phyloP scores from a whole-genome alignment of 2,329 filamentous ascomycete genomes.

The Magnaporthiopsis rhizophila region DNA sequence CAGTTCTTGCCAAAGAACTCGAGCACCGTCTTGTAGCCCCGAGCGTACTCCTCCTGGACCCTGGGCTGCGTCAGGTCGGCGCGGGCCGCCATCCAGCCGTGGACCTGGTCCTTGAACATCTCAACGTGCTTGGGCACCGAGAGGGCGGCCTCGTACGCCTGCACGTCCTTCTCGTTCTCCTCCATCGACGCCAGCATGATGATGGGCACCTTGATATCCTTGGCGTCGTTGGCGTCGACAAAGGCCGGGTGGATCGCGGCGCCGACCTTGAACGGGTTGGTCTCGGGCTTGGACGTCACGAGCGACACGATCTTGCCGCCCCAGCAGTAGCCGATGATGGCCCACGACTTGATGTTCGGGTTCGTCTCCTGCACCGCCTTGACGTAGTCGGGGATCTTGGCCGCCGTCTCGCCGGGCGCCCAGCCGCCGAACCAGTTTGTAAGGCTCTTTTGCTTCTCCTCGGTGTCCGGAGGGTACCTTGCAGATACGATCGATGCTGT shows the following conservation, averaged over 20 bases:
- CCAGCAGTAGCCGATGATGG: slow-evolving; percentile 61
- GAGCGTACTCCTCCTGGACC: slow-evolving; percentile 53
- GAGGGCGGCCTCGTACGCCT: slow-evolving; percentile 48
- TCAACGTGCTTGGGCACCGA: slow-evolving; percentile 52
- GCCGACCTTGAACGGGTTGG: slow-evolving; percentile 47
- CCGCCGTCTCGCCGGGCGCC: slow-evolving; percentile 38
- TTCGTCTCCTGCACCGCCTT: slow-evolving; percentile 44
- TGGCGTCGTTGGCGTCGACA: slow-evolving; percentile 55
- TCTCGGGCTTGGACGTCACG: slow-evolving; percentile 33
- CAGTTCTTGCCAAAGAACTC: slow-evolving; percentile 48
- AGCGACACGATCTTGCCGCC: slow-evolving; percentile 59
- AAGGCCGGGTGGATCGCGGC: slow-evolving; percentile 53
- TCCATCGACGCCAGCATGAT: slow-evolving; percentile 59
- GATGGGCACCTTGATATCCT: slow-evolving; percentile 52
- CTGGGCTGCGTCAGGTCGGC: slow-evolving; percentile 47
- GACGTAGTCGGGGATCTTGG: slow-evolving; percentile 45
- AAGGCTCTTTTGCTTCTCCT: slow-evolving; percentile 54
- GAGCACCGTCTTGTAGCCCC: slow-evolving; percentile 52
- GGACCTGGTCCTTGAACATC: slow-evolving; percentile 58
- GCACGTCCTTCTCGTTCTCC: slow-evolving; percentile 46
- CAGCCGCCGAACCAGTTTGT: slow-evolving; percentile 48
- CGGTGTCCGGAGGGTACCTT: slow-evolving; percentile 54
- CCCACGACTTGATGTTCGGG: slow-evolving; percentile 49
- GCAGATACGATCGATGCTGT: slow-evolving; percentile 24
- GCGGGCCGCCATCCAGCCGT: slow-evolving; percentile 68